Base-by-base conservation (phyloP, 75 land plant species). In the Ceratopteris richardii region DNA sequence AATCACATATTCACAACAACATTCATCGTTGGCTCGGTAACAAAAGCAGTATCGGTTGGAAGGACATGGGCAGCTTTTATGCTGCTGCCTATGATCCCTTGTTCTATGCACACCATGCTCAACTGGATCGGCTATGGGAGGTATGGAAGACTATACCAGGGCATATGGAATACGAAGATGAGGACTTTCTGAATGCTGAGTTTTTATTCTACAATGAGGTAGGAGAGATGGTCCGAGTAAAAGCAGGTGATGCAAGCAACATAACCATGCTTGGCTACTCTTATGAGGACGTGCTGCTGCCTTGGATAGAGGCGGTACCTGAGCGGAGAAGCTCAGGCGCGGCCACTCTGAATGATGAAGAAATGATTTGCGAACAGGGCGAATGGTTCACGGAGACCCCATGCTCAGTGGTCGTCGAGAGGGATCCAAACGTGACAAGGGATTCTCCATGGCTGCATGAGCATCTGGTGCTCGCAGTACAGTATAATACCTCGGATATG, bases 261-360 rank as follows among this genome's bases (percentile, higher is more conserved):
- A 26, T 22, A 3, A 33, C 37, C 7, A 68, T 58, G 37, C 57
- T 83, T 17, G 48, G 76, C 21, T 81, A 73, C 39, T 31, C 46
- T 4, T 81, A 81, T 29, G 65, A 84, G 53, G 13, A 62, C 0
- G 78, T 81, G 0, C 61, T 52, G 0, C 36, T 65, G 1, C 81
- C 87, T 4, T 84, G 87, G 87, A 36, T 64, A 0, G 56, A 64
- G 0, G 6, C 61, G 0, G 56, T 52, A 44, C 76, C 80, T 0
- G 63, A 50, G 31, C 61, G 41, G 1, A 26, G n/a, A 20, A 56
- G 51, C 37, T 33, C 9, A 4, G 37, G 7, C 7, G 7, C 37
- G 37, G 48, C 66, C 66, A 24, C 74, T 70, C 9, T 33, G 37
- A 9, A 9, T 3, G 37, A 3, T 9, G 37, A 33, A 3, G 37